A percentile compares a stretch with the other conserved stretches of the same genome.
Evolutionary conservation across 1,284 basidiomycete genomes (phyloP).

Genomic region (Cutaneotrichosporon cyanovorans): DNA sequence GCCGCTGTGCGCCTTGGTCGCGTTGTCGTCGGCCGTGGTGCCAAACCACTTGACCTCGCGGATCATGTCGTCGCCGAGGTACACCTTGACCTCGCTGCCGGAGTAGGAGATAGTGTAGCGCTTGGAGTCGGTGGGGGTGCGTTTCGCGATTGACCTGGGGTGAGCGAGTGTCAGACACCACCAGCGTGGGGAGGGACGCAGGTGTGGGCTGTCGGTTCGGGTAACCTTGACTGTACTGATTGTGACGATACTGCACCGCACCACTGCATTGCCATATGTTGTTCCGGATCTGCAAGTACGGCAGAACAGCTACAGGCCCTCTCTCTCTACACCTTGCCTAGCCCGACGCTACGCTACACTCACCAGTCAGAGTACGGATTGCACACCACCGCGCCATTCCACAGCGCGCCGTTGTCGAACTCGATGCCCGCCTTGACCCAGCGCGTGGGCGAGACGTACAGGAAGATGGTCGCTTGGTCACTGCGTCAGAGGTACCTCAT

Average conservation of each 20-base stretch:
- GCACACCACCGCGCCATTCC: slow-evolving; percentile 24
- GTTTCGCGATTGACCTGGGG: slow-evolving; percentile 15
- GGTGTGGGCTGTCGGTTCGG: no score
- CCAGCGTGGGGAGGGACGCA: no score
- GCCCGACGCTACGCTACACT: no score
- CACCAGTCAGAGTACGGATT: slow-evolving; percentile 35
- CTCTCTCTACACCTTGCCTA: no score
- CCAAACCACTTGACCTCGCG: slow-evolving; percentile 29
- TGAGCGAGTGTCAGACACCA: no score
- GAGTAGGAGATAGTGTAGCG: slow-evolving; percentile 21
- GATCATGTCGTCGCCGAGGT: slow-evolving; percentile 28
- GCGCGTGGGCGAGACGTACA: slow-evolving; percentile 18
- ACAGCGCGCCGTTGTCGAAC: slow-evolving; percentile 23
- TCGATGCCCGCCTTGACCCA: slow-evolving; percentile 33
- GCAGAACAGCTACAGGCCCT: no score
- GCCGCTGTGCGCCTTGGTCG: not conserved
- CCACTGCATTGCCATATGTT: no score
- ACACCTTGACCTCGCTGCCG: slow-evolving; percentile 13
- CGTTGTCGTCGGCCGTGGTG: not conserved
- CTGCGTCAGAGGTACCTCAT: slow-evolving; percentile 12
- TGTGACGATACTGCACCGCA: no score
- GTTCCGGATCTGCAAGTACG: no score
- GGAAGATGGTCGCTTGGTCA: slow-evolving; percentile 28
- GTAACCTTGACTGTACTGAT: no score
- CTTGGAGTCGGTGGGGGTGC: slow-evolving; percentile 2